These are phyloP conservation scores for Candida gigantensis DNA, from an alignment of 1,139 yeast genomes.

Conservation along the genomic window DNA sequence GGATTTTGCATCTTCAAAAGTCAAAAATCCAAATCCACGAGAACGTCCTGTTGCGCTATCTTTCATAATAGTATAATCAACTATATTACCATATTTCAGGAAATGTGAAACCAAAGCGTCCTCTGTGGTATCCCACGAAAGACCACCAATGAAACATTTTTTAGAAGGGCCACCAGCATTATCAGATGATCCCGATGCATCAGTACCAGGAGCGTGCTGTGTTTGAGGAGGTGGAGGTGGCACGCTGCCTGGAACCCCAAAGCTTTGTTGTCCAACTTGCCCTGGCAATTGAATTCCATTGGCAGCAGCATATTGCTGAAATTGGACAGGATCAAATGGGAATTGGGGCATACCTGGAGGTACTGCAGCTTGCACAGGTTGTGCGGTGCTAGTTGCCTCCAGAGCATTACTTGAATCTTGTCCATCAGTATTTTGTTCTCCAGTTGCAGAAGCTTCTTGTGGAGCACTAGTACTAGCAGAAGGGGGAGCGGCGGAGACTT, in stretches of 20 bases:
- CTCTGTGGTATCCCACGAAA: slow-evolving; percentile 98
- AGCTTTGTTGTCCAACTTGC: slow-evolving; percentile 14
- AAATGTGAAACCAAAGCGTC: slow-evolving; percentile 80
- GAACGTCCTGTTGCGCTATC: slow-evolving; percentile 89
- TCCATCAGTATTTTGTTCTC: slow-evolving; percentile 1
- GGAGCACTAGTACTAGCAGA: slow-evolving; percentile 1
- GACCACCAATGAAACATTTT: slow-evolving; percentile 97
- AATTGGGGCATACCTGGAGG: slow-evolving; percentile 9
- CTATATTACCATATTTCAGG: slow-evolving; percentile 85
- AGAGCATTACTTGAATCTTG: no score
- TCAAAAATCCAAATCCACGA: slow-evolving; percentile 94
- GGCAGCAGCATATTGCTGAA: slow-evolving; percentile 17
- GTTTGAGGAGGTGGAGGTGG: slow-evolving; percentile 8
- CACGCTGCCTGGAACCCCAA: slow-evolving; percentile 18
- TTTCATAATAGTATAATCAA: slow-evolving; percentile 92
- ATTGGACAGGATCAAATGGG: slow-evolving; percentile 14
- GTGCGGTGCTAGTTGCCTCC: not conserved
- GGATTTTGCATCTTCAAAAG: slow-evolving; percentile 78
- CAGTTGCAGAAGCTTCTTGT: slow-evolving; percentile 8
- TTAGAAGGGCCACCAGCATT: slow-evolving; percentile 34
- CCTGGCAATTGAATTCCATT: slow-evolving; percentile 16
- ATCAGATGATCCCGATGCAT: slow-evolving; percentile 13
- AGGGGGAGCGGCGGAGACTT: not conserved
- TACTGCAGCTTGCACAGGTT: slow-evolving; percentile 7
- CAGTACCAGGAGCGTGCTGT: slow-evolving; percentile 4